Evolutionary conservation across 164 flowering plant genomes (phyloP).

Genomic region (Magnolia kwangsiensis): DNA sequence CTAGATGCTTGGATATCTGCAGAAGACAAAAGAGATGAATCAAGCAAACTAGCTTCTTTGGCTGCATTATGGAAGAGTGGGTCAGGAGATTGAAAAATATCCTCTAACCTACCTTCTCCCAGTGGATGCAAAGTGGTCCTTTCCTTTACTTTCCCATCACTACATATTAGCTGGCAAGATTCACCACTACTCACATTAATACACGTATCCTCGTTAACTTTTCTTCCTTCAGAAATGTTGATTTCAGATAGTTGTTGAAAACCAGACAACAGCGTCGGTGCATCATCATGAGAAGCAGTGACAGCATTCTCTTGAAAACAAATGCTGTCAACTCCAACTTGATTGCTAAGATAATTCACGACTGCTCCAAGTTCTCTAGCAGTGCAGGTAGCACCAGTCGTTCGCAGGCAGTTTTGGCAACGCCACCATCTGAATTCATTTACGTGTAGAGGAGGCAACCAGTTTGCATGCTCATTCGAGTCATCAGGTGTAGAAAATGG

Average conservation of each 20-base stretch:
- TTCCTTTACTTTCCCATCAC: slow-evolving; percentile 25
- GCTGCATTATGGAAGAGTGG: neutral
- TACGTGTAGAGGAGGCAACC: slow-evolving; percentile 54
- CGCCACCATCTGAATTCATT: slow-evolving; percentile 60
- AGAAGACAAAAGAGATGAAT: slow-evolving; percentile 4
- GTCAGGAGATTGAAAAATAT: neutral
- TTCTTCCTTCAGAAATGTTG: slow-evolving; percentile 17
- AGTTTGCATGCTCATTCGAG: slow-evolving; percentile 19
- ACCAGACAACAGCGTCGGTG: slow-evolving; percentile 15
- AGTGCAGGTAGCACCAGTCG: slow-evolving; percentile 11
- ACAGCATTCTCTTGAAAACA: neutral
- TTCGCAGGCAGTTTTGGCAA: slow-evolving; percentile 43
- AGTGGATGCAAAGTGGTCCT: slow-evolving; percentile 14
- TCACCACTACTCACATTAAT: slow-evolving; percentile 9
- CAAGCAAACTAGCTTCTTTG: neutral
- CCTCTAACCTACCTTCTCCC: slow-evolving; percentile 11
- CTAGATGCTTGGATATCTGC: neutral
- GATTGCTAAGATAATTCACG: slow-evolving; percentile 5
- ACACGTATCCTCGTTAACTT: slow-evolving; percentile 9
- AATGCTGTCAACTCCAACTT: slow-evolving; percentile 8
- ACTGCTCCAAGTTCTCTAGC: slow-evolving; percentile 11
- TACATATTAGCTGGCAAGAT: slow-evolving; percentile 5
- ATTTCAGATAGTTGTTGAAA: slow-evolving; percentile 13
- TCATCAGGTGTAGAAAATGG: slow-evolving; percentile 43
- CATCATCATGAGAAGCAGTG: slow-evolving; percentile 14